Evolutionary conservation across 148 eudicot species (phyloP), one percentile per base, ranked within the genome.

Genomic region (Amaranthus cruentus): DNA sequence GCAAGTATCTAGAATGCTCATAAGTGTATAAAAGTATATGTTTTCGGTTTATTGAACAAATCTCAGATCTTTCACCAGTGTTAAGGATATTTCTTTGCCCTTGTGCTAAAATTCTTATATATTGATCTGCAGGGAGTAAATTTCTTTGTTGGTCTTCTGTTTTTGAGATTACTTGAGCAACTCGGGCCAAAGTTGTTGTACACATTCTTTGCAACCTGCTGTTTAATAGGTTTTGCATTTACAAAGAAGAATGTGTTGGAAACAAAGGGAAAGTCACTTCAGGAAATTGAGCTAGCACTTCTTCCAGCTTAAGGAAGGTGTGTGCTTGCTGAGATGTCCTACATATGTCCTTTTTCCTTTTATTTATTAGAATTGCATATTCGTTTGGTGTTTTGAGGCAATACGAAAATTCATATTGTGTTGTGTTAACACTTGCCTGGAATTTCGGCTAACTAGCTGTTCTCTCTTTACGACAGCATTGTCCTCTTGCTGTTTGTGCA

Each of bases 201-300:
- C 76, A 69, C 93, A 52, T 66, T 82, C 68, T 92, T 92, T 66
- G 91, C 83, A 42, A 75, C 80, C 76, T 88, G 88, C 78, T 92
- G 97, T 81, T 78, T 92, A 79, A 59, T 90, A 28, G 92, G 84
- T 59, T 80, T 78, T 57, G 68, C 68, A 15, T 92, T 87, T 75
- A 96, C 90, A 62, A 90, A 88, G 84, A 87, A 63, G 65, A 88
- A 90, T 81, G 87, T 92, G 61, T 64, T 92, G 79, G 97, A 92
- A 85, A 92, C 97, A 38, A 92, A 92, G 76, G 97, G 97, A 65
- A 92, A 86, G 81, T 76, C 96, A 54, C 86, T 92, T 61, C 96
- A 92, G 69, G 97, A 92, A 80, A 92, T 92, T 66, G 97, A 92
- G 78, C 74, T 92, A 53, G 92, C 92, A 6, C 85, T 89, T 73